Base-by-base conservation (phyloP, 1,284 basidiomycete genomes). In the Mycosarcoma maydis region DNA sequence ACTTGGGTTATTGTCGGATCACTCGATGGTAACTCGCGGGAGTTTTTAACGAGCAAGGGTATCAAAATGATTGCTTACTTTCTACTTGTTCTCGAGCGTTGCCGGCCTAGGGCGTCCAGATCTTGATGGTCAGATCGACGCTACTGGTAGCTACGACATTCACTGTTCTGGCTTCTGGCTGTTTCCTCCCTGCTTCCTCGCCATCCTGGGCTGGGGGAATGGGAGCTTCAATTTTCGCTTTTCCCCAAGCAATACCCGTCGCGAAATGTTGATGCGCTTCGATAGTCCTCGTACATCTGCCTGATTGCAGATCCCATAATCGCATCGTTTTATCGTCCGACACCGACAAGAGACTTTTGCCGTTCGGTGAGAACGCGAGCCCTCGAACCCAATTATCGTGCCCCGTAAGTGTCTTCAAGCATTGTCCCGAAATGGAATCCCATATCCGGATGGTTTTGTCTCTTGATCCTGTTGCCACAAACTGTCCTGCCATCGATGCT, bases 281-380 rank as follows among this genome's bases (percentile, higher is more conserved):
- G 40, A 94, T 86, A 34, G 88, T 90, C 83, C 91, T 92, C 70
- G 88, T 85, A 77, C 91, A 91, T 60, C 92, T 87, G 2, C 91
- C 90, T 3, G 89, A 90, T 32, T 86, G 85, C 33, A 95, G 84
- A 70, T 95, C 92, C 92, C 92, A 95, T 14, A 93, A 86, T 9
- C 91, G 88, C 75, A 94, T 88, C 9, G 91, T 92, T 83, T 93
- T 92, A 85, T 95, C 92, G 82, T 95, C 92, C 6, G 90, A 90
- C 2, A 90, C 91, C 2, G 91, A 92, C 14, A 95, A 85, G 5
- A 95, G 87, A 78, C 88, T 89, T 82, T 93, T 93, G 34, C 92
- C 92, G 52, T 75, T 77, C 3, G 77, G 78, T 27, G 75, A 70
- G 24, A 78, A 80, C 0, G 62, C 69, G 8, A 81, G 43, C 0